Evolutionary conservation across 2,329 filamentous ascomycete species (phyloP).

Genomic region (Ophidiomyces ophidiicola): DNA sequence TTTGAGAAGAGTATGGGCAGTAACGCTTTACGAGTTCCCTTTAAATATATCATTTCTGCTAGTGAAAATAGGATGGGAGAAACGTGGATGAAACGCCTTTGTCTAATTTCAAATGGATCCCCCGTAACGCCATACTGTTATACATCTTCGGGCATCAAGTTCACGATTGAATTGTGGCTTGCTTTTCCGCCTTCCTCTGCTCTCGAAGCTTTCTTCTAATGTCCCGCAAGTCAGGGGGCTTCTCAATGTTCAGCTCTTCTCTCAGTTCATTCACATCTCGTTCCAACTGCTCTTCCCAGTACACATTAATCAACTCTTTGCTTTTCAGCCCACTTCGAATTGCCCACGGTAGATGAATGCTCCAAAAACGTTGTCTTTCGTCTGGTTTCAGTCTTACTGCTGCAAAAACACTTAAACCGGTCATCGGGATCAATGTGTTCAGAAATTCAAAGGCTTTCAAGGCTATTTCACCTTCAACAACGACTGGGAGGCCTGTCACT

Average conservation of each 20-base stretch:
- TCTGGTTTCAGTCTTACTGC: constrained; percentile 50
- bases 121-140: constrained; percentile 6
- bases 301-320: constrained; percentile 83
- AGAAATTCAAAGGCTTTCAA: constrained; percentile 96
- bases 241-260: constrained; percentile 66
- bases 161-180: constrained; percentile 19
- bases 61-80: no score
- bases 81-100: no score
- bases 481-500: constrained; percentile 75
- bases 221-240: constrained; percentile 70
- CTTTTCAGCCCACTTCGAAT: constrained; percentile 64
- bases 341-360: constrained; percentile 69
- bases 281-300: constrained; percentile 91
- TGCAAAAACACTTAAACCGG: constrained; percentile 70
- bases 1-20: constrained; percentile 21
- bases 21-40: no score
- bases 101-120: neutral
- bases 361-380: constrained; percentile 54
- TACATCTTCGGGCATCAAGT: neutral
- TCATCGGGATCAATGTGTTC: constrained; percentile 92
- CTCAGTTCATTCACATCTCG: constrained; percentile 69
- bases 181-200: constrained; percentile 54
- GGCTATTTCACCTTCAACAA: constrained; percentile 94
- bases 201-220: constrained; percentile 60
- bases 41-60: no score